Evolutionary conservation across 768 basidiomycete species (phyloP).

Genomic region (Tylopilus balloui): DNA sequence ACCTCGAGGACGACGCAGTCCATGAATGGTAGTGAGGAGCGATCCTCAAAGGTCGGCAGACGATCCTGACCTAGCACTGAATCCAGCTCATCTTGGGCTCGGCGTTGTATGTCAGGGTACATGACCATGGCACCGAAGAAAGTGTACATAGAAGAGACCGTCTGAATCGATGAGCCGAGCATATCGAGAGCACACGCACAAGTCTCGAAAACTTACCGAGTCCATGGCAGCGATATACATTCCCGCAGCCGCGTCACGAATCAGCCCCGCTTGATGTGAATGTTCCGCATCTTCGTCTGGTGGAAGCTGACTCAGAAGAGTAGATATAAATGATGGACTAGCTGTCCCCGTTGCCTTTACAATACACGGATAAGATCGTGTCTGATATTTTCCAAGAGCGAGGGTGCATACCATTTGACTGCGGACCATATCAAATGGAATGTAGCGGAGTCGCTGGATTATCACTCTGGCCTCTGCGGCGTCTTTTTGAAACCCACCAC

Average conservation of each 20-base stretch:
- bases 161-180: background rate
- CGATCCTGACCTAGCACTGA: constrained; percentile 5
- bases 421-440: constrained; percentile 8
- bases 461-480: constrained; percentile 1
- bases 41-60: constrained; percentile 14
- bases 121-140: constrained; percentile 15
- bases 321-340: constrained; percentile 9
- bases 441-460: background rate
- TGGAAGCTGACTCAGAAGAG: constrained; percentile 7
- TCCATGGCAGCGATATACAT: constrained; percentile 14
- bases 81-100: constrained; percentile 13
- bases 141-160: constrained; percentile 1
- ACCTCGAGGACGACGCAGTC: constrained; percentile 13
- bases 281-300: constrained; percentile 4
- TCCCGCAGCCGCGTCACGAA: constrained; percentile 9
- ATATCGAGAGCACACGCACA: no score
- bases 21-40: constrained; percentile 11
- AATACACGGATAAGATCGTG: background rate
- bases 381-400: background rate
- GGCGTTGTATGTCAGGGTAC: constrained; percentile 11
- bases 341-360: constrained; percentile 8
- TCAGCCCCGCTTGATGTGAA: constrained; percentile 5
- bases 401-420: constrained; percentile 3
- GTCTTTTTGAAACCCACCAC: constrained; percentile 7
- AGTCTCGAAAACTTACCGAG: background rate